These are phyloP conservation scores for Botrytis squamosa DNA, from an alignment of 2,329 filamentous ascomycete species.

Conservation along the genomic window DNA sequence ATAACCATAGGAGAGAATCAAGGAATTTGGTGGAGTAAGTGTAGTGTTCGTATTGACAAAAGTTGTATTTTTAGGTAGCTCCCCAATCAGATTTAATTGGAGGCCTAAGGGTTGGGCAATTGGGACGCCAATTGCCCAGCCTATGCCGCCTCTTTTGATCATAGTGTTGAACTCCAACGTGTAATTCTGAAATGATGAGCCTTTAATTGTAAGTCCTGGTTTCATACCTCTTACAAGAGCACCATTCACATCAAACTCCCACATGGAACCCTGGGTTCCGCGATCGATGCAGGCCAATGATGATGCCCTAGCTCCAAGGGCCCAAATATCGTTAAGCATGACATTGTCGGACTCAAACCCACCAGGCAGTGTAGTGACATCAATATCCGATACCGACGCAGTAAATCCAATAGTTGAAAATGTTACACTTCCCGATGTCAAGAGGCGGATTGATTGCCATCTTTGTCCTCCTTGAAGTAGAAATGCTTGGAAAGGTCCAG, in stretches of 20 bases:
- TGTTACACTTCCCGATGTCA: constrained; percentile 39
- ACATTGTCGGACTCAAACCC: constrained; percentile 33
- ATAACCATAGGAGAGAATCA: background rate
- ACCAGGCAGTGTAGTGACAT: background rate
- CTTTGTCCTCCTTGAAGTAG: constrained; percentile 45
- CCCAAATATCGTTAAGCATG: constrained; percentile 41
- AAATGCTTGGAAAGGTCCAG: constrained; percentile 37
- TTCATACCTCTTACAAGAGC: constrained; percentile 38
- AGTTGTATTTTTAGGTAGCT: constrained; percentile 3
- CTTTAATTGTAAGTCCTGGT: constrained; percentile 32
- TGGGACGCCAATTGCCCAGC: background rate
- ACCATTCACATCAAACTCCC: constrained; percentile 41
- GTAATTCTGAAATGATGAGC: background rate
- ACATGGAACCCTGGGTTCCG: constrained; percentile 41
- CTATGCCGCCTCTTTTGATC: background rate
- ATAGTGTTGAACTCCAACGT: background rate
- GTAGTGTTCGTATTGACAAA: constrained; percentile 3
- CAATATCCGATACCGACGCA: background rate
- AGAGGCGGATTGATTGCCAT: constrained; percentile 43
- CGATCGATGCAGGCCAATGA: constrained; percentile 42
- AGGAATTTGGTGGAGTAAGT: background rate
- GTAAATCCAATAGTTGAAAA: constrained; percentile 28
- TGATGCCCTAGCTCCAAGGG: constrained; percentile 41
- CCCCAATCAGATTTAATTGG: background rate
- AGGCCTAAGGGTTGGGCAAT: background rate